Evolutionary conservation across 768 basidiomycete genomes (phyloP).

Genomic region (Kwoniella sp.): DNA sequence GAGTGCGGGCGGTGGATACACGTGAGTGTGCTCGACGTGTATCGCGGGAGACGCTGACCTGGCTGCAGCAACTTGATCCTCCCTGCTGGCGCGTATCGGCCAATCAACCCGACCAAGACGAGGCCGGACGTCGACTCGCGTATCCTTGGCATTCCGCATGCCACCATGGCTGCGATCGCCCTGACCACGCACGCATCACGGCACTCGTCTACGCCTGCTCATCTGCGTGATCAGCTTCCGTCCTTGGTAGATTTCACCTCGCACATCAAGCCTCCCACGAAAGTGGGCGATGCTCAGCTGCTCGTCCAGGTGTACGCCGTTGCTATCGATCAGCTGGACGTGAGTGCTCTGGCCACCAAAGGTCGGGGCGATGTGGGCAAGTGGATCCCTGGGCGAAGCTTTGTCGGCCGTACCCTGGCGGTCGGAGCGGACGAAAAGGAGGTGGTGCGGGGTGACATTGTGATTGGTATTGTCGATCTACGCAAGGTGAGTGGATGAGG

Average conservation of each 20-base stretch:
- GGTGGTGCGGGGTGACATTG: conserved; percentile 76
- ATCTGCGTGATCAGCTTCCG: conserved; percentile 44
- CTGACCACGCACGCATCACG: conserved; percentile 22
- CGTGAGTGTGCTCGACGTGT: conserved; percentile 24
- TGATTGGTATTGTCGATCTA: conserved; percentile 72
- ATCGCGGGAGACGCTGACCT: neutral
- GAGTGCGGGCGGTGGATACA: conserved; percentile 37
- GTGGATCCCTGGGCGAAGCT: conserved; percentile 80
- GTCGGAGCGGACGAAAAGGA: conserved; percentile 74
- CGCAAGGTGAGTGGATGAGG: conserved; percentile 61
- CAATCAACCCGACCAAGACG: conserved; percentile 46
- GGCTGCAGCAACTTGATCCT: conserved; percentile 52
- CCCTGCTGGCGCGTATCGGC: conserved; percentile 54
- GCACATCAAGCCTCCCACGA: conserved; percentile 67
- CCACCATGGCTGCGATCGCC: conserved; percentile 76
- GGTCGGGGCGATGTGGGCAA: conserved; percentile 53
- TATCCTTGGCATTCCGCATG: conserved; percentile 71
- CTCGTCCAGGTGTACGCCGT: conserved; percentile 89
- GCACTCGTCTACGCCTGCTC: conserved; percentile 39
- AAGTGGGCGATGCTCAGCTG: conserved; percentile 65
- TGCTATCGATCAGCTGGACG: conserved; percentile 71
- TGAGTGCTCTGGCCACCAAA: conserved; percentile 54
- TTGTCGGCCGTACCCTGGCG: conserved; percentile 77
- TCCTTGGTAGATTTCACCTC: conserved; percentile 61
- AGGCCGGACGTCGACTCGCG: conserved; percentile 66